These are phyloP conservation scores for Dimargaris xerosporica DNA, from an alignment of 192 early-diverging fungal species.

Conservation along the genomic window DNA sequence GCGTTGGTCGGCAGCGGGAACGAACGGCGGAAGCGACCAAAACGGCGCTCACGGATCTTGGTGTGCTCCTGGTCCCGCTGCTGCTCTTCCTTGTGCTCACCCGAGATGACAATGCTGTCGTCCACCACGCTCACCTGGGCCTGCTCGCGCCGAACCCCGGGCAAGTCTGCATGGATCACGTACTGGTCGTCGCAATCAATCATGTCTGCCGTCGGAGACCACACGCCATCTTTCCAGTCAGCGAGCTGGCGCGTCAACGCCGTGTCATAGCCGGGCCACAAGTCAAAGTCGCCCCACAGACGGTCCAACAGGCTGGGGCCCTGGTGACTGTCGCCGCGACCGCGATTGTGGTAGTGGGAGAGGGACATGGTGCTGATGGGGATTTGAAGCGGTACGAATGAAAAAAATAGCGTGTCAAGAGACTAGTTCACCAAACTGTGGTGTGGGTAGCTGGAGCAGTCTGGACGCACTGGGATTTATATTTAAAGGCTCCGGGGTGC, in stretches of 20 bases:
- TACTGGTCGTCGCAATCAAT: neutral
- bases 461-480: too few species aligned
- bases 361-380: too few species aligned
- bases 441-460: too few species aligned
- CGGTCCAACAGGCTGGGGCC: neutral
- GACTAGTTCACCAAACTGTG: too few species aligned
- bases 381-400: too few species aligned
- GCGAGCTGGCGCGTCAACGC: constrained; percentile 1
- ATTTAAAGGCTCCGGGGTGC: too few species aligned
- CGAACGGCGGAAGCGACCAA: constrained; percentile 6
- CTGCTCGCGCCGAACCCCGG: neutral
- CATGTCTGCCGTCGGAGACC: neutral
- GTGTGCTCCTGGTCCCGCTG: neutral
- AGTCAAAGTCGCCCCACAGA: neutral
- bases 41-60: constrained; percentile 1
- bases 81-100: neutral
- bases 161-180: constrained; percentile 4
- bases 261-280: neutral
- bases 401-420: too few species aligned
- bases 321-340: too few species aligned
- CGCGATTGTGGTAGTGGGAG: too few species aligned
- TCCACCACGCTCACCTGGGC: neutral
- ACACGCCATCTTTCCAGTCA: neutral
- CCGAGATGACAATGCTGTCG: neutral
- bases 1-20: neutral